Percentiles rank a stretch among this genome's conserved stretches.
Conservation (phyloP, 306 rosid genomes). For the Corylus heterophylla region DNA sequence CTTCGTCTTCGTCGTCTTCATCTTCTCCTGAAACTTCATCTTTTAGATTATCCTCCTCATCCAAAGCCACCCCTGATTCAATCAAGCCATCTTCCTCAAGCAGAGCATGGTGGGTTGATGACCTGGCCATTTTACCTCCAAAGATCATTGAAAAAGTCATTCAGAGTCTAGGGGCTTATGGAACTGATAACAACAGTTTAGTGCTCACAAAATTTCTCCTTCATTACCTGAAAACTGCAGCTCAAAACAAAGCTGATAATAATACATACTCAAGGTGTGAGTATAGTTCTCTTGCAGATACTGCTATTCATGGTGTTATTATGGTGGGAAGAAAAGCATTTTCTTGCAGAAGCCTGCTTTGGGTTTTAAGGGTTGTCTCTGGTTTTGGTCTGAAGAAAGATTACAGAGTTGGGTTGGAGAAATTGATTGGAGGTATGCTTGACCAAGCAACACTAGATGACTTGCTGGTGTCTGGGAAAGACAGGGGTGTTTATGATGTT, state of each 20-base stretch:
- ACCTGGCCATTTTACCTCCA: conserved; percentile 58
- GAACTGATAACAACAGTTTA: conserved; percentile 46
- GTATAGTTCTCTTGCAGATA: conserved; percentile 57
- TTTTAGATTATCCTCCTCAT: conserved; percentile 44
- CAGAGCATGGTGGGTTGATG: conserved; percentile 81
- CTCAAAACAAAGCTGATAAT: conserved; percentile 29
- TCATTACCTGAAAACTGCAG: conserved; percentile 51
- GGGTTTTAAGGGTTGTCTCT: conserved; percentile 62
- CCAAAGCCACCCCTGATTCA: conserved; percentile 47
- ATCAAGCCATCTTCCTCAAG: conserved; percentile 36
- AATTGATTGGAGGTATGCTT: conserved; percentile 64
- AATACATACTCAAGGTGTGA: conserved; percentile 26
- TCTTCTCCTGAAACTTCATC: conserved; percentile 57
- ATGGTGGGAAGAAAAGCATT: conserved; percentile 45
- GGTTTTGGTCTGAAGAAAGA: conserved; percentile 52
- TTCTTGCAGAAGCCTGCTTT: conserved; percentile 67
- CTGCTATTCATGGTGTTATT: conserved; percentile 58
- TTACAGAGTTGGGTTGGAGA: conserved; percentile 56
- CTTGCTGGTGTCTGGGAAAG: conserved; percentile 53
- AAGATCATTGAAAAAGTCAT: conserved; percentile 59
- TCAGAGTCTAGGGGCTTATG: conserved; percentile 45
- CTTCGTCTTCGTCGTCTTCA: conserved; percentile 39
- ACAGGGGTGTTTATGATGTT: conserved; percentile 64
- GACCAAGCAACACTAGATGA: conserved; percentile 74
- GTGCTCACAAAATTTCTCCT: conserved; percentile 67